These are phyloP conservation scores for Basipetospora chlamydospora DNA, from an alignment of 2,329 filamentous ascomycete species.

Conservation along the genomic window DNA sequence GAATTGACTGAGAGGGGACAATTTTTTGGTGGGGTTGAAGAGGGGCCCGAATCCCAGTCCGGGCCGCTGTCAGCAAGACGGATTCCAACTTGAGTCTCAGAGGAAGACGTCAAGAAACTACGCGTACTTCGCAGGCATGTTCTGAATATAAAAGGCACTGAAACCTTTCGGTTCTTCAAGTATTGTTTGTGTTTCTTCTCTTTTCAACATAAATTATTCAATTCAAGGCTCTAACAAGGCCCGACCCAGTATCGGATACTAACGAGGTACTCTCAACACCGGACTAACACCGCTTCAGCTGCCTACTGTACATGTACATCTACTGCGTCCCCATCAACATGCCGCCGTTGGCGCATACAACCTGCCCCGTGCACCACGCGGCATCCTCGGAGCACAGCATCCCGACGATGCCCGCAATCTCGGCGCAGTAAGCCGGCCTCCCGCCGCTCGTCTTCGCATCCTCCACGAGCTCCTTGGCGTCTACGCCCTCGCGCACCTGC, in stretches of 20 bases:
- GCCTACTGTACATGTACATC: background rate
- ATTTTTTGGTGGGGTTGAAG: background rate
- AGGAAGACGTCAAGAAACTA: no score
- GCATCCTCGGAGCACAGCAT: conserved; percentile 42
- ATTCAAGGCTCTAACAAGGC: no score
- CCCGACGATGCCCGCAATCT: conserved; percentile 11
- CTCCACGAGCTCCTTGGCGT: conserved; percentile 8
- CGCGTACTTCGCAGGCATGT: no score
- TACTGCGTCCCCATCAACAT: conserved; percentile 31
- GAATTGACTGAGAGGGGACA: background rate
- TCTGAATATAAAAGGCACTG: no score
- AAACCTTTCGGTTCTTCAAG: no score
- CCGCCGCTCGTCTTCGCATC: conserved; percentile 10
- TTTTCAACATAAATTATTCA: no score
- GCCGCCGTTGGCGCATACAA: conserved; percentile 69
- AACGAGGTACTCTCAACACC: no score
- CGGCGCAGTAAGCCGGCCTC: conserved; percentile 10
- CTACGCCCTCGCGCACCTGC: conserved; percentile 27
- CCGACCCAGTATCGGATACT: no score
- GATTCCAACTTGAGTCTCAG: background rate
- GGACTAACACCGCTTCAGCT: no score
- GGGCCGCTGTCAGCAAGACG: background rate
- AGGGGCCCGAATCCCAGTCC: background rate
- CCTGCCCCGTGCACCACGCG: conserved; percentile 67
- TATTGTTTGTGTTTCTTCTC: no score